A percentile compares a stretch with the other conserved stretches of the same genome.
These are phyloP conservation scores for Hanseniaspora osmophila DNA, from an alignment of 805 yeast genomes.

Conservation along the genomic window DNA sequence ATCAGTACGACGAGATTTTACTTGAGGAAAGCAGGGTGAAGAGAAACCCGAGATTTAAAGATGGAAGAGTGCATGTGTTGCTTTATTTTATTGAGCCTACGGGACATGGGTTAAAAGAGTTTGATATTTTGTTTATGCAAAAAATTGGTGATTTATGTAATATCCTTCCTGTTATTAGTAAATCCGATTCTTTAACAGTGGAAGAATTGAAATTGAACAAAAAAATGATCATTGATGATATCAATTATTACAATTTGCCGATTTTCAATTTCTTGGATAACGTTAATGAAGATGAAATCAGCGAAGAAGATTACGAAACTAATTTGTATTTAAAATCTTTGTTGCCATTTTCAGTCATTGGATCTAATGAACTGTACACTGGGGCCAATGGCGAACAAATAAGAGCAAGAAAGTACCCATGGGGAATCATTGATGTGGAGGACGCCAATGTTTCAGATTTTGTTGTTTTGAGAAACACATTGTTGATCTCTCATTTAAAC, in stretches of 20 bases:
- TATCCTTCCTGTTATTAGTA: constrained; percentile 73
- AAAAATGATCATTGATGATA: constrained; percentile 60
- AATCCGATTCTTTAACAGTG: constrained; percentile 72
- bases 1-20: constrained; percentile 70
- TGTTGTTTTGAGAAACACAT: constrained; percentile 60
- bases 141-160: constrained; percentile 69
- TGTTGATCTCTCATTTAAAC: constrained; percentile 70
- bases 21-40: constrained; percentile 70
- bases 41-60: constrained; percentile 75
- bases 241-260: constrained; percentile 55
- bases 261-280: constrained; percentile 47
- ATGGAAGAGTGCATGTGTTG: constrained; percentile 66
- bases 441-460: constrained; percentile 70
- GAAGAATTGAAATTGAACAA: constrained; percentile 68
- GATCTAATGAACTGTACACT: constrained; percentile 49
- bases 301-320: constrained; percentile 52
- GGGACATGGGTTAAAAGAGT: constrained; percentile 65
- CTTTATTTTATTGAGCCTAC: constrained; percentile 71
- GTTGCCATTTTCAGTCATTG: constrained; percentile 55
- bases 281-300: constrained; percentile 37
- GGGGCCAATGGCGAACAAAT: constrained; percentile 27
- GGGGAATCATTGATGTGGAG: constrained; percentile 49
- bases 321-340: constrained; percentile 49
- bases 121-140: constrained; percentile 69
- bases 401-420: constrained; percentile 42